These are phyloP conservation scores for Panaeolus papilionaceus DNA, from an alignment of 768 basidiomycete genomes.

Conservation along the genomic window DNA sequence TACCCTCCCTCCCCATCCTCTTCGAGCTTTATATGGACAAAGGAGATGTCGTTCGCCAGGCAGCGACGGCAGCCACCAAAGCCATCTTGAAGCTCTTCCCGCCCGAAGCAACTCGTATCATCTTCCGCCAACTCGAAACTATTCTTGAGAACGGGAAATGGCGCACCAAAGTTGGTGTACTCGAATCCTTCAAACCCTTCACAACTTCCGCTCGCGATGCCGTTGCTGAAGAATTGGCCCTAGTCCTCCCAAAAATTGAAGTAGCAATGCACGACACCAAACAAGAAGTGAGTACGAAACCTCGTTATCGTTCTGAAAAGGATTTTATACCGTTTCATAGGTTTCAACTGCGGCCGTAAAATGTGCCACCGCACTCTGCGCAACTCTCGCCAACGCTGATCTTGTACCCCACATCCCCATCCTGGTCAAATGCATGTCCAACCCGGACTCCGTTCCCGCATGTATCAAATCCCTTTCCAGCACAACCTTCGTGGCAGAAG, in stretches of 20 bases:
- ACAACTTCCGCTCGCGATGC: constrained; percentile 71
- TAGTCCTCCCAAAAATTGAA: constrained; percentile 86
- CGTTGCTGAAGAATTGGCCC: constrained; percentile 85
- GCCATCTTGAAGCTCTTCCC: constrained; percentile 85
- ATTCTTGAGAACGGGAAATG: constrained; percentile 90
- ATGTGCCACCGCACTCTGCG: constrained; percentile 88
- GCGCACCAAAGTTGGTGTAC: constrained; percentile 91
- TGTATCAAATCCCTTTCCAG: constrained; percentile 96
- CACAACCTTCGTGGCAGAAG: constrained; percentile 97
- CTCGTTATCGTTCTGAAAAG: background rate
- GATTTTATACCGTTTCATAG: constrained; percentile 41
- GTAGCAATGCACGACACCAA: constrained; percentile 97
- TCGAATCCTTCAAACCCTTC: constrained; percentile 84
- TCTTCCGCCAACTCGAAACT: constrained; percentile 72
- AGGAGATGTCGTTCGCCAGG: constrained; percentile 87
- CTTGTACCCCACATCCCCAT: constrained; percentile 86
- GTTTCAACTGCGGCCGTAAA: constrained; percentile 88
- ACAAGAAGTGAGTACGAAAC: constrained; percentile 67
- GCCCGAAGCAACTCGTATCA: constrained; percentile 75
- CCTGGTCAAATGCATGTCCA: constrained; percentile 94
- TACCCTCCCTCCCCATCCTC: constrained; percentile 77
- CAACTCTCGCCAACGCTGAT: constrained; percentile 93
- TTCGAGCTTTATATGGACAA: constrained; percentile 93
- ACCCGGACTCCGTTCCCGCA: constrained; percentile 84
- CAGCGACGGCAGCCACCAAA: constrained; percentile 83